Conservation (phyloP, 1,284 basidiomycete species). For the Austroboletus novae-zelandiae region DNA sequence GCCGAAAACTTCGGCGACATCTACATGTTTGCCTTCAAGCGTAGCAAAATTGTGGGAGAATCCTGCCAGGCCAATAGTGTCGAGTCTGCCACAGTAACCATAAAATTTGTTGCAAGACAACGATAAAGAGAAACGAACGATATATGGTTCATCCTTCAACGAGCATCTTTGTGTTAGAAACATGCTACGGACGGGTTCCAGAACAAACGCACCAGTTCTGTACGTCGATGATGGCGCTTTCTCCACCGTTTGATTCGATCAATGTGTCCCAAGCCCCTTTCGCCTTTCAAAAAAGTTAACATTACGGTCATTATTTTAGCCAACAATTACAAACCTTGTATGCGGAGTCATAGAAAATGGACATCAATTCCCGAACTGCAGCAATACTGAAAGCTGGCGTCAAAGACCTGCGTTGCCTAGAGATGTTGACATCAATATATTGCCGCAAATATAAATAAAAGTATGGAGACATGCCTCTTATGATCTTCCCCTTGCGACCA, state of each 20-base stretch:
- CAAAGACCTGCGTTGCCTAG: slow-evolving; percentile 36
- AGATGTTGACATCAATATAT: not conserved
- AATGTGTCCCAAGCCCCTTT: slow-evolving; percentile 49
- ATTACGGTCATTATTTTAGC: not conserved
- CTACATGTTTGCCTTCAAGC: slow-evolving; percentile 41
- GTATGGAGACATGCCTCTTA: slow-evolving; percentile 2
- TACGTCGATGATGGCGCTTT: slow-evolving; percentile 44
- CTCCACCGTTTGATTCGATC: slow-evolving; percentile 36
- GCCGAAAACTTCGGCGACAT: slow-evolving; percentile 47
- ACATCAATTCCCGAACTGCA: not conserved
- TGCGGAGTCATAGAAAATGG: slow-evolving; percentile 24
- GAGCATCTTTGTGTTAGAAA: not conserved
- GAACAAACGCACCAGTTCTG: slow-evolving; percentile 28
- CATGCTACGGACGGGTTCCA: no score
- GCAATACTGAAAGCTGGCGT: slow-evolving; percentile 1
- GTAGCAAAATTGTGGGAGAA: slow-evolving; percentile 37
- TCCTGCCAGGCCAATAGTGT: slow-evolving; percentile 43
- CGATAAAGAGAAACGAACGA: slow-evolving; percentile 33
- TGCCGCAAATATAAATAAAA: fast-evolving
- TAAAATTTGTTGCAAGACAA: not conserved
- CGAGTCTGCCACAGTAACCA: slow-evolving; percentile 32
- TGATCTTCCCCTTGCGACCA: slow-evolving; percentile 16
- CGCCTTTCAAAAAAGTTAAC: slow-evolving; percentile 26
- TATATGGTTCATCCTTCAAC: slow-evolving; percentile 43
- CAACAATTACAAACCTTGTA: slow-evolving; percentile 36